phyloP scores from a whole-genome alignment of 73 alveolate genomes.

The Paramecium tetraurelia region DNA sequence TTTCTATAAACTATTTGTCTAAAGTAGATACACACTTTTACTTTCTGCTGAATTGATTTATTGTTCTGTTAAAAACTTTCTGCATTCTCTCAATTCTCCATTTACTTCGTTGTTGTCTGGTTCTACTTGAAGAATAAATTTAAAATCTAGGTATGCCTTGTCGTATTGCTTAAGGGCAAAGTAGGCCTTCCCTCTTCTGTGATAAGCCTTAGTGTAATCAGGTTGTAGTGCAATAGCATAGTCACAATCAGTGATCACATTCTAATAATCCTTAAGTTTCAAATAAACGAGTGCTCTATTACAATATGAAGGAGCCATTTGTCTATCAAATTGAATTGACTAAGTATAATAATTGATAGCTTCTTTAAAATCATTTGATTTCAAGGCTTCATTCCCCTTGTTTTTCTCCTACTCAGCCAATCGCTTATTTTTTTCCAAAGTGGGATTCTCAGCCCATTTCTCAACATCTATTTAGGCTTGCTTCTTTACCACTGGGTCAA shows the following conservation, averaged over 20 bases:
- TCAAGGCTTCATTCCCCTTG: constrained; percentile 90
- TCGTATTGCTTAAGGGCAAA: constrained; percentile 74
- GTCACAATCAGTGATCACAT: constrained; percentile 88
- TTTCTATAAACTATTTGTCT: constrained; percentile 14
- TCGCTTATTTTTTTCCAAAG: constrained; percentile 58
- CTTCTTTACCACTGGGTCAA: neutral
- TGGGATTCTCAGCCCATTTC: constrained; percentile 23
- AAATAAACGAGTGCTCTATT: constrained; percentile 89
- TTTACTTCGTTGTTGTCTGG: constrained; percentile 83
- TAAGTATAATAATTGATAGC: constrained; percentile 84
- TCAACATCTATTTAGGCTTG: neutral
- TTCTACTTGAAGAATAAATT: constrained; percentile 73
- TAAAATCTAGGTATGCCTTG: constrained; percentile 87
- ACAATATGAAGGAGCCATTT: constrained; percentile 83
- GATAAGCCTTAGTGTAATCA: constrained; percentile 87
- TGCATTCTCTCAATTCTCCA: constrained; percentile 81
- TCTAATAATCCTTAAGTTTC: constrained; percentile 78
- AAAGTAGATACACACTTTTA: neutral
- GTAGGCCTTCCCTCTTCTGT: constrained; percentile 93
- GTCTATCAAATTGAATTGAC: constrained; percentile 77
- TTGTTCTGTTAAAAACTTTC: constrained; percentile 67
- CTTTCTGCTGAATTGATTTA: constrained; percentile 59
- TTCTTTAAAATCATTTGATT: constrained; percentile 74
- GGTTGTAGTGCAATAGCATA: constrained; percentile 83
- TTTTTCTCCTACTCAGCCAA: constrained; percentile 84